phyloP scores from a whole-genome alignment of 2,329 filamentous ascomycete species.

The Nemania sp. region DNA sequence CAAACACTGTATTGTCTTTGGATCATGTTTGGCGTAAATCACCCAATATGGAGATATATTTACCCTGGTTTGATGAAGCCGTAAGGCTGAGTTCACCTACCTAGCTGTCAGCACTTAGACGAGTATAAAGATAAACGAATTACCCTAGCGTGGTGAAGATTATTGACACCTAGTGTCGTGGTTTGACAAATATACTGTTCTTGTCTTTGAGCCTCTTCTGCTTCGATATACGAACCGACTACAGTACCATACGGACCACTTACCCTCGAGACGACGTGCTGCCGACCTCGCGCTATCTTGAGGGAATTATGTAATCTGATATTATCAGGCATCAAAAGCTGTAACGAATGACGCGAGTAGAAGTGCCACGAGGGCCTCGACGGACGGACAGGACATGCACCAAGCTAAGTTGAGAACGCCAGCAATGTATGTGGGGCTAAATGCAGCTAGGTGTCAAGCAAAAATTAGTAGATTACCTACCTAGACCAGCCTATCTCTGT shows the following conservation, averaged over 20 bases:
- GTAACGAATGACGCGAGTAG: not conserved
- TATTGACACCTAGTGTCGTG: too few relatives aligned
- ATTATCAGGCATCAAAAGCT: not conserved
- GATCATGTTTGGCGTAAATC: not conserved
- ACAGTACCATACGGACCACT: not conserved
- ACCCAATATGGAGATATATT: not conserved
- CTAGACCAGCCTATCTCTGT: not conserved
- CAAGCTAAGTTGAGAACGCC: not conserved
- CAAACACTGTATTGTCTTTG: not conserved
- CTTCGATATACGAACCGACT: too few relatives aligned
- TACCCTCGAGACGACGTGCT: not conserved
- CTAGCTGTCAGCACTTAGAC: not conserved
- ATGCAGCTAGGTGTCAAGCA: too few relatives aligned
- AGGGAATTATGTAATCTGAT: not conserved
- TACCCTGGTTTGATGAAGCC: not conserved
- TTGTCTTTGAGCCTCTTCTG: too few relatives aligned
- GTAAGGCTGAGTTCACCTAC: constrained; percentile 11
- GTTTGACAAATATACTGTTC: too few relatives aligned
- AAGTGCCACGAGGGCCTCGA: constrained; percentile 7
- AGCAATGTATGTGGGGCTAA: constrained; percentile 27
- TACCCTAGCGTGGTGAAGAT: too few relatives aligned
- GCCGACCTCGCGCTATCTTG: not conserved
- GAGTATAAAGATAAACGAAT: not conserved
- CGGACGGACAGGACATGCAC: not conserved
- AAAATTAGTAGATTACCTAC: not conserved